These are phyloP conservation scores for Neocallimastix lanati DNA, from an alignment of 192 early-diverging fungal genomes.

Conservation along the genomic window DNA sequence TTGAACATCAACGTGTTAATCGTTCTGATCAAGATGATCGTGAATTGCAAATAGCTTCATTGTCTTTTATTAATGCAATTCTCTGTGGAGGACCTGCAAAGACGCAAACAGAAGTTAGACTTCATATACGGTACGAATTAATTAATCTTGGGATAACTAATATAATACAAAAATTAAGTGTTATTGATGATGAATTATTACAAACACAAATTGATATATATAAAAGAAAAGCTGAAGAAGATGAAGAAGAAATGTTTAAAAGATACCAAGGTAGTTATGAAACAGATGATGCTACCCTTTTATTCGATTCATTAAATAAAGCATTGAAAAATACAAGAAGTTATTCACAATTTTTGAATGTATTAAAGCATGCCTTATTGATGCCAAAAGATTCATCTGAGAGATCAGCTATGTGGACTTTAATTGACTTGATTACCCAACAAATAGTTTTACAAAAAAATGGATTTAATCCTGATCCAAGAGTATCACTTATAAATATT, in stretches of 20 bases:
- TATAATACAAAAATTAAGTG: conserved; percentile 15
- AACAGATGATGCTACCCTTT: not conserved
- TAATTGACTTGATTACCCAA: not conserved
- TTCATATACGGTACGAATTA: conserved; percentile 32
- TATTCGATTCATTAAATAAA: not conserved
- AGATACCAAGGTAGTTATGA: not conserved
- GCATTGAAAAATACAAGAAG: not conserved
- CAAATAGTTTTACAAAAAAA: not conserved
- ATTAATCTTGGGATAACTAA: conserved; percentile 21
- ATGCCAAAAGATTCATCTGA: not conserved
- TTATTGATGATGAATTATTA: conserved; percentile 25
- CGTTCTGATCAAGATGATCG: not conserved
- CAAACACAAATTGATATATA: conserved; percentile 36
- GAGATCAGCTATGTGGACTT: not conserved
- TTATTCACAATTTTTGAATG: not conserved
- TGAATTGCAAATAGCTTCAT: conserved; percentile 15
- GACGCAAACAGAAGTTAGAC: conserved; percentile 19
- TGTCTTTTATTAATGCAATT: conserved; percentile 37
- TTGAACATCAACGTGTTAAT: conserved; percentile 1
- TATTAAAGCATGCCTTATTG: not conserved
- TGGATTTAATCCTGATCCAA: not conserved
- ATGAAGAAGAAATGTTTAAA: conserved; percentile 21
- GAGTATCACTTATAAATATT: not conserved
- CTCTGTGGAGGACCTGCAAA: conserved; percentile 21
- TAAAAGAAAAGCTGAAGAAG: conserved; percentile 22